phyloP scores from a whole-genome alignment of 2,329 filamentous ascomycete genomes.

The Emergomyces orientalis region DNA sequence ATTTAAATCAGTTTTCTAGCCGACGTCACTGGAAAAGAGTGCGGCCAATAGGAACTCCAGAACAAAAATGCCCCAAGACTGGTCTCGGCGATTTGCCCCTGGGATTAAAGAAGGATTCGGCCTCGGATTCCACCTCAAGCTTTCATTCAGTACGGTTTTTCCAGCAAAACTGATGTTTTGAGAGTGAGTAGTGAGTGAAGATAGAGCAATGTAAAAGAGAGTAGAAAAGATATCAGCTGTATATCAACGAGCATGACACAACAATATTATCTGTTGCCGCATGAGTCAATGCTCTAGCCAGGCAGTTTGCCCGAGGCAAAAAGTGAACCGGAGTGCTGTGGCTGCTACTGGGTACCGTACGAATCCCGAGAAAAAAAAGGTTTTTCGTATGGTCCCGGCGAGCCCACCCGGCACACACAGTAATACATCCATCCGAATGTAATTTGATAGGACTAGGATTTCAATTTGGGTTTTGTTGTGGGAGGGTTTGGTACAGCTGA shows the following conservation, averaged over 20 bases:
- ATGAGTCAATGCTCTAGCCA: conserved; percentile 4
- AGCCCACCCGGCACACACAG: background rate
- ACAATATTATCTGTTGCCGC: background rate
- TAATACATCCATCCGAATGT: background rate
- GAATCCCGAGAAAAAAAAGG: background rate
- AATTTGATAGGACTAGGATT: background rate
- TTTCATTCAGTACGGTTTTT: background rate
- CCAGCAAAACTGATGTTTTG: background rate
- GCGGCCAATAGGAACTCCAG: conserved; percentile 1
- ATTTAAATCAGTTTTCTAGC: conserved; percentile 18
- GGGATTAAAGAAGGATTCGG: background rate
- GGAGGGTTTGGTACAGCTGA: background rate
- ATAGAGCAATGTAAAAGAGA: background rate
- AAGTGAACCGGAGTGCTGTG: background rate
- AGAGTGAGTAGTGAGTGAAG: background rate
- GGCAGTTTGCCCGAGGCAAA: conserved; percentile 9
- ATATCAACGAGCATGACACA: conserved; percentile 5
- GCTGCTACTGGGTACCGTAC: background rate
- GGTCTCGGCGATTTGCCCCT: background rate
- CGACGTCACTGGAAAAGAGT: conserved; percentile 8
- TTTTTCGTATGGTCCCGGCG: background rate
- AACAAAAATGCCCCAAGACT: background rate
- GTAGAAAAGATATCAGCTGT: background rate
- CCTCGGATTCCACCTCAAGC: background rate
- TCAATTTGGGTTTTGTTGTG: background rate